Evolutionary conservation across 805 yeast species (phyloP), one percentile per base, ranked within the genome.

Genomic region (Candida glaebosa): DNA sequence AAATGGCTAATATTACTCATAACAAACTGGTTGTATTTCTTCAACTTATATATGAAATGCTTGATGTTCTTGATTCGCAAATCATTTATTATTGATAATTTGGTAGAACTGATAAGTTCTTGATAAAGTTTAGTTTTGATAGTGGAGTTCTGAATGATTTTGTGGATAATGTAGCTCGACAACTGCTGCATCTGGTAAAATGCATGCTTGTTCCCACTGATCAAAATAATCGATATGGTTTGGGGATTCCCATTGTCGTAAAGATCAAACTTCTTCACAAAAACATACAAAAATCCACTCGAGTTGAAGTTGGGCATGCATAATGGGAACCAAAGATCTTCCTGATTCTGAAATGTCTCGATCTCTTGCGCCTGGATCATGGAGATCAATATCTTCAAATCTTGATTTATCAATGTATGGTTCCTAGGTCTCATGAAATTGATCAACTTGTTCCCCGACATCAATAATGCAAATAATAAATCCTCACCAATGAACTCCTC

Each of bases 291-390:
- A 53, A 90, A 93, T 7, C 99, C 99, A 48, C 81, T 81, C 2
- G 87, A 67, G 56, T 93, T 91, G 67, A 91, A 91, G 50, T 85
- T 80, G 0, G 98, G 96, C 58, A 91, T 71, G 60, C 99, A 91
- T 0, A 91, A 71, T 0, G 99, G 99, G 9, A 87, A 77, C 98
- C 98, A 93, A 43, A 88, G 78, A 54, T 90, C 96, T 50, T 85
- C 85, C 42, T 35, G 38, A n/a, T 16, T 22, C 15, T 35, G 32
- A 15, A n/a, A 24, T 6, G 38, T 34, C 7, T 41, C 42, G 2
- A 38, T 32, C 5, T 42, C 49, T n/a, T 50, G 50, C 18, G 67
- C 67, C 52, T 78, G 78, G 2, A 91, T 77, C 63, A 88, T 76
- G 14, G 84, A 77, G 45, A 88, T 79, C 18, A 93, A 61, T 5